phyloP scores from a whole-genome alignment of 768 basidiomycete genomes.

The Boletus vermiculosoides region DNA sequence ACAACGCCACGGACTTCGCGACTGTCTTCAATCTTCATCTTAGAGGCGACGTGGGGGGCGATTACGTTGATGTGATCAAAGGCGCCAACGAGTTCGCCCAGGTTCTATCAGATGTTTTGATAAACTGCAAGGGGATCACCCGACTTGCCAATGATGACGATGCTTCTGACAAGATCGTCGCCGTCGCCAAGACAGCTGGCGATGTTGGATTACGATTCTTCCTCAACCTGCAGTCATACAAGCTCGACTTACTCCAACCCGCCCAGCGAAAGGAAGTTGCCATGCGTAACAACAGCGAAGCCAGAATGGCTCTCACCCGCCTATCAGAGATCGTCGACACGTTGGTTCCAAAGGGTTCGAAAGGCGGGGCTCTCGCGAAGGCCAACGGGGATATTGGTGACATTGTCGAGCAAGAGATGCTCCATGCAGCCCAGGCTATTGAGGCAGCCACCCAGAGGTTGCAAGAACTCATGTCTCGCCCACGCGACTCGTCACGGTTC shows the following conservation, averaged over 20 bases:
- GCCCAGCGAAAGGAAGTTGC: conserved; percentile 80
- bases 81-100: conserved; percentile 96
- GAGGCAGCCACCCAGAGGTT: conserved; percentile 88
- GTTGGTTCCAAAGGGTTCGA: conserved; percentile 80
- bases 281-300: conserved; percentile 85
- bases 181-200: conserved; percentile 80
- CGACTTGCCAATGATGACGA: conserved; percentile 90
- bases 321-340: conserved; percentile 86
- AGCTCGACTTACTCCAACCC: conserved; percentile 76
- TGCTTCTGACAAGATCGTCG: conserved; percentile 85
- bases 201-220: conserved; percentile 90
- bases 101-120: conserved; percentile 84
- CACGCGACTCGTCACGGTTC: conserved; percentile 83
- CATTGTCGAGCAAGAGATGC: conserved; percentile 96
- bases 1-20: conserved; percentile 95
- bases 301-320: conserved; percentile 76
- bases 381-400: conserved; percentile 94
- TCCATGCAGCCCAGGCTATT: conserved; percentile 88
- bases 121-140: conserved; percentile 94
- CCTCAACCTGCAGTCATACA: conserved; percentile 94
- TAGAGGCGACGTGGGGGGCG: conserved; percentile 82
- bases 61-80: conserved; percentile 98
- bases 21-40: conserved; percentile 91
- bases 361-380: conserved; percentile 63
- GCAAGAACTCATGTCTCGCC: conserved; percentile 88